These are phyloP conservation scores for Aspergillus sp. DNA, from an alignment of 2,329 filamentous ascomycete species.

Conservation along the genomic window DNA sequence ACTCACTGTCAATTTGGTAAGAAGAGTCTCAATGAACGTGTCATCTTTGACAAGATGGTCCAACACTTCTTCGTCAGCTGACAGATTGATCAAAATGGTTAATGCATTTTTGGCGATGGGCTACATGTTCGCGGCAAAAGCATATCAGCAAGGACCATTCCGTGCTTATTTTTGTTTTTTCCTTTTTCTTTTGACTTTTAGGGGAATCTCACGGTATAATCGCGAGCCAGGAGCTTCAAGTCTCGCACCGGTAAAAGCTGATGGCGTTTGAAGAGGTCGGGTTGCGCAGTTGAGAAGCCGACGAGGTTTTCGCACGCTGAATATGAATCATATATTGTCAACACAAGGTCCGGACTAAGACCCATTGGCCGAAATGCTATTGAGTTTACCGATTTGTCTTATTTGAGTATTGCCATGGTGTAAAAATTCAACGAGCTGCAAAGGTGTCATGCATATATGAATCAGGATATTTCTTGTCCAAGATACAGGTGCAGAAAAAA, in stretches of 20 bases:
- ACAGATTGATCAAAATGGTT: slow-evolving; percentile 71
- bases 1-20: slow-evolving; percentile 69
- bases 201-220: slow-evolving; percentile 62
- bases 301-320: slow-evolving; percentile 77
- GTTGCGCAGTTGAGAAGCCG: slow-evolving; percentile 70
- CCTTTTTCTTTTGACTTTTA: neutral
- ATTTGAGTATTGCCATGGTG: slow-evolving; percentile 88
- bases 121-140: slow-evolving; percentile 36
- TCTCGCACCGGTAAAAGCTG: slow-evolving; percentile 74
- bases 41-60: slow-evolving; percentile 69
- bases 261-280: slow-evolving; percentile 74
- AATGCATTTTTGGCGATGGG: slow-evolving; percentile 89
- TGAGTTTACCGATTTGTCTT: slow-evolving; percentile 60
- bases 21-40: slow-evolving; percentile 66
- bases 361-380: neutral
- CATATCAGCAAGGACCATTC: neutral
- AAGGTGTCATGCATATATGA: neutral
- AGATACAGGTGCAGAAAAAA: neutral
- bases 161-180: neutral
- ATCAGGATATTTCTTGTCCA: neutral
- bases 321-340: slow-evolving; percentile 3
- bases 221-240: slow-evolving; percentile 76
- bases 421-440: slow-evolving; percentile 68
- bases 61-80: slow-evolving; percentile 72
- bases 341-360: neutral